Evolutionary conservation across 768 basidiomycete genomes (phyloP).

Genomic region (Lenzites betulinus): DNA sequence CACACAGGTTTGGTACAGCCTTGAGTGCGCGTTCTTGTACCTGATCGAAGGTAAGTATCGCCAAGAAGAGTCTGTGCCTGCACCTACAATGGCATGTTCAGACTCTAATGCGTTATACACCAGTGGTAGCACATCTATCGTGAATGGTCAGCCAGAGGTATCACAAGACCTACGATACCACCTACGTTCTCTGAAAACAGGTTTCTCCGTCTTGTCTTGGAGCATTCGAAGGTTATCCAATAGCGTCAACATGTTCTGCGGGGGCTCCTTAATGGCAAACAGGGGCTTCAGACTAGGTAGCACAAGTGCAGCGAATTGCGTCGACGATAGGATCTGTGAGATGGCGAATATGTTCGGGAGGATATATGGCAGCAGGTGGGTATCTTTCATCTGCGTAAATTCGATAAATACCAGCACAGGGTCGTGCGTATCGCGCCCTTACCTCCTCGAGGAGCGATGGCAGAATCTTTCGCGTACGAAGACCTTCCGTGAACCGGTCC

Average conservation of each 20-base stretch:
- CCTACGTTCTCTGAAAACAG: constrained; percentile 86
- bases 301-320: constrained; percentile 80
- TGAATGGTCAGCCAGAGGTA: background rate
- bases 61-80: background rate
- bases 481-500: constrained; percentile 82
- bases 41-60: constrained; percentile 38
- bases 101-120: constrained; percentile 96
- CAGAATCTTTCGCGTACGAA: constrained; percentile 85
- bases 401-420: background rate
- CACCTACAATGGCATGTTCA: constrained; percentile 79
- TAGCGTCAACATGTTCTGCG: constrained; percentile 94
- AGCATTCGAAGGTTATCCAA: constrained; percentile 87
- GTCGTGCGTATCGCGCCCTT: constrained; percentile 16
- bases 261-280: constrained; percentile 90
- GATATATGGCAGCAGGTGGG: constrained; percentile 89
- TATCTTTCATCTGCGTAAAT: constrained; percentile 81
- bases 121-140: constrained; percentile 87
- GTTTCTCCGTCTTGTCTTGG: constrained; percentile 86
- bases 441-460: constrained; percentile 95
- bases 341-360: constrained; percentile 95
- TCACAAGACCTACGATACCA: constrained; percentile 10
- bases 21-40: constrained; percentile 92
- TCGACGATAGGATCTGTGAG: constrained; percentile 69
- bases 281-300: constrained; percentile 88
- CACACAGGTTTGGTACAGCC: constrained; percentile 84